Base-by-base conservation (phyloP, 305 asterid genomes). In the Lippia alba region DNA sequence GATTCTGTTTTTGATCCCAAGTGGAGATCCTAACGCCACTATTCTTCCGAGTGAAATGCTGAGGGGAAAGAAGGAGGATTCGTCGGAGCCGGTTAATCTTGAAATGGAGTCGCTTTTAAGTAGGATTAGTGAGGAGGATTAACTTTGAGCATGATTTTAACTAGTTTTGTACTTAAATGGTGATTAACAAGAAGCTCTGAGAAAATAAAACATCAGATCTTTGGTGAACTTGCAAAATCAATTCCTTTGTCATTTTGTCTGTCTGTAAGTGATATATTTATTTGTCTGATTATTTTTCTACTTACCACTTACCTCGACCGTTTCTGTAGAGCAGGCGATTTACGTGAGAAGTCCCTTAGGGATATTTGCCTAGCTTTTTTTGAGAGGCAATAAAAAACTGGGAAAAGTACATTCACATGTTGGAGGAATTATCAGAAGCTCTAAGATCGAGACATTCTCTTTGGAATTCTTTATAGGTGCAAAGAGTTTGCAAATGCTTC, bases 31-130 rank as follows among this genome's bases (percentile, higher is more conserved):
- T 53, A 82, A 56, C 40, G 69, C 44, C 30, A 73, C 80, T 59
- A 85, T 87, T 17, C 88, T 87, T 63, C 94, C 91, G 3, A 18
- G 55, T 36, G 91, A 85, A 62, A 82, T 85, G 84, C 70, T 85
- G 80, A 78, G 74, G 15, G 4, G 63, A 5, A 83, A 79, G 72
- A 83, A 59, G 76, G 78, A 69, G 2, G 82, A 76, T 6, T 34
- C 56, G 6, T 34, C 60, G 5, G 85, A 55, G 24, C 18, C 68
- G 8, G 48, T n/a, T 40, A 48, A 73, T 57, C 56, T 56, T n/a
- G 89, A 87, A 77, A 85, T 85, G 91, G 75, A 76, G n/a, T 54
- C 85, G 0, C 83, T 85, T 49, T 69, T 83, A 51, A 67, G 20
- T 55, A 66, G 64, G 48, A 67, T 61, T 4, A 77, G 78, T 53